These are phyloP conservation scores for Clavispora asparagi DNA, from an alignment of 805 yeast species.

Conservation along the genomic window DNA sequence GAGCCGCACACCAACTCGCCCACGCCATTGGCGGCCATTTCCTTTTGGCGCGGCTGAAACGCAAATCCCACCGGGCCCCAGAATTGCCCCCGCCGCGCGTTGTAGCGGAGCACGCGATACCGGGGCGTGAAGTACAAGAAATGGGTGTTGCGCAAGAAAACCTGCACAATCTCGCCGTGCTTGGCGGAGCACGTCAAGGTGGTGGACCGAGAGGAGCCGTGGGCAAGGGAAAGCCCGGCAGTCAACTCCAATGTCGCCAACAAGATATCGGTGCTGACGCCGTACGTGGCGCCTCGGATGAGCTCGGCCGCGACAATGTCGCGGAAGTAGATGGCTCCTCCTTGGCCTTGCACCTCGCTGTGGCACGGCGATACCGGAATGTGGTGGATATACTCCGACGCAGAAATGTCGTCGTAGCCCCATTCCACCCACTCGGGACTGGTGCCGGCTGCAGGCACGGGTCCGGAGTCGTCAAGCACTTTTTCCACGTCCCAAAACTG, in stretches of 20 bases:
- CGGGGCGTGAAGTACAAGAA: conserved; percentile 11
- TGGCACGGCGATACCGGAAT: conserved; percentile 12
- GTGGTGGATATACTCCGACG: background rate
- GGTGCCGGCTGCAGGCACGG: background rate
- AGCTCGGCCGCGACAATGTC: background rate
- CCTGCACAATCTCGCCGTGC: conserved; percentile 14
- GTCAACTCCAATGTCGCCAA: conserved; percentile 2
- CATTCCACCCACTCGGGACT: background rate
- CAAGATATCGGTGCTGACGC: conserved; percentile 1
- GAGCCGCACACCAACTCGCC: conserved; percentile 15
- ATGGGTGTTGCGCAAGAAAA: conserved; percentile 9
- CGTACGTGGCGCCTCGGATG: conserved; percentile 4
- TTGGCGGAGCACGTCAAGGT: conserved; percentile 7
- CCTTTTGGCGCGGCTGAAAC: conserved; percentile 3
- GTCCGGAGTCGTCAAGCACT: background rate
- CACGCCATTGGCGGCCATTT: conserved; percentile 7
- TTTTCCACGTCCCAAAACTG: conserved; percentile 5
- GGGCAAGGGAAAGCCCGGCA: conserved; percentile 4
- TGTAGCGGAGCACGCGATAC: conserved; percentile 5
- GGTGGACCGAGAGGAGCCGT: background rate
- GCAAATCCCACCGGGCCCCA: background rate
- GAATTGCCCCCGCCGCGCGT: conserved; percentile 2
- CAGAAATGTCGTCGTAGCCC: background rate
- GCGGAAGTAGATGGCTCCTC: conserved; percentile 10
- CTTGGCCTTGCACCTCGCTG: conserved; percentile 12